phyloP scores from a whole-genome alignment of 345 rosid genomes.

The Tarenaya hassleriana region DNA sequence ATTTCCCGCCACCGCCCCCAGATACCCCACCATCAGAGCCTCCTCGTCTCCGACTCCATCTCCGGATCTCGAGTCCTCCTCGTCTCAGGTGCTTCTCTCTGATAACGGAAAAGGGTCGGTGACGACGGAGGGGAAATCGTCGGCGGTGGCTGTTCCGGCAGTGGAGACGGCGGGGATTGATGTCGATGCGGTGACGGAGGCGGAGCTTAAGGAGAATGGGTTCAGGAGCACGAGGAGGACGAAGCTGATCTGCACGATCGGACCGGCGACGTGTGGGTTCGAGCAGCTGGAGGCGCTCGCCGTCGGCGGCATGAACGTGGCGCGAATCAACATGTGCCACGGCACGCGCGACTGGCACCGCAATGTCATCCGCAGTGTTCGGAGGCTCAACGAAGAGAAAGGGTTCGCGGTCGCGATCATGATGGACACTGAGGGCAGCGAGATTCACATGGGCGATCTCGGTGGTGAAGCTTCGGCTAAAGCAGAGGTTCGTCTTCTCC shows the following conservation, averaged over 20 bases:
- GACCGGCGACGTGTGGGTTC: constrained; percentile 82
- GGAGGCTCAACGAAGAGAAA: constrained; percentile 88
- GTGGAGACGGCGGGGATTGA: constrained; percentile 38
- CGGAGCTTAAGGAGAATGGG: constrained; percentile 96
- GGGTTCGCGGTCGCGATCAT: constrained; percentile 95
- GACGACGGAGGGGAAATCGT: constrained; percentile 26
- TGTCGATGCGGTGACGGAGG: constrained; percentile 89
- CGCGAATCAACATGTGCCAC: constrained; percentile 94
- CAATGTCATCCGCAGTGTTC: constrained; percentile 62
- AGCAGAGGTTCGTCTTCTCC: constrained; percentile 56
- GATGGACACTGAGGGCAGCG: constrained; percentile 99
- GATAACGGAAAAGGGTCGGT: constrained; percentile 43
- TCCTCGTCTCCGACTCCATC: constrained; percentile 32
- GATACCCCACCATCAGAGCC: constrained; percentile 41
- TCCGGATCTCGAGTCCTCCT: constrained; percentile 40
- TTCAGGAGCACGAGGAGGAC: constrained; percentile 96
- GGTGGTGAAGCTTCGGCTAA: constrained; percentile 83
- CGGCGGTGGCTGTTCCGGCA: constrained; percentile 6
- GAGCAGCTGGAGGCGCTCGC: constrained; percentile 89
- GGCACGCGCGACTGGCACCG: constrained; percentile 94
- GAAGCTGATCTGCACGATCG: constrained; percentile 91
- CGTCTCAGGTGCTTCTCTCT: constrained; percentile 41
- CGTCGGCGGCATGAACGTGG: constrained; percentile 97
- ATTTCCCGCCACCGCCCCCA: constrained; percentile 25
- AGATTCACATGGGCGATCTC: constrained; percentile 99